These are phyloP conservation scores for Fraxinus latifolia DNA, from an alignment of 305 asterid genomes.

Conservation along the genomic window DNA sequence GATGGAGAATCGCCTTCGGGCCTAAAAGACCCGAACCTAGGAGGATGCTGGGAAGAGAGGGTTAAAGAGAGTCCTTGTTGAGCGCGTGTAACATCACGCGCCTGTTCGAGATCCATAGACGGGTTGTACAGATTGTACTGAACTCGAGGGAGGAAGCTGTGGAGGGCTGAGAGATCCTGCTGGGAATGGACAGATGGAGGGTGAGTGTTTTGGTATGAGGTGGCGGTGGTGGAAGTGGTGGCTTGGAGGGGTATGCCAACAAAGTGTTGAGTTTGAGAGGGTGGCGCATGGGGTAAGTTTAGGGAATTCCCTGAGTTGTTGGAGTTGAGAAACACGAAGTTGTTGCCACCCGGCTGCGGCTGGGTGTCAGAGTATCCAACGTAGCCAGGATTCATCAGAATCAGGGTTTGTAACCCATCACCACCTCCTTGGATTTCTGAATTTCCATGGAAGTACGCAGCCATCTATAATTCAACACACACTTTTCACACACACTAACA, in stretches of 20 bases:
- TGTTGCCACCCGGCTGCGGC: slow-evolving; percentile 29
- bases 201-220: slow-evolving; percentile 32
- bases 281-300: slow-evolving; percentile 53
- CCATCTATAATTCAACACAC: slow-evolving; percentile 27
- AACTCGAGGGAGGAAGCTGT: slow-evolving; percentile 61
- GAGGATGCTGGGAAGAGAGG: slow-evolving; percentile 67
- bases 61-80: slow-evolving; percentile 72
- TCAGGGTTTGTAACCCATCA: slow-evolving; percentile 79
- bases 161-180: slow-evolving; percentile 51
- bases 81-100: slow-evolving; percentile 77
- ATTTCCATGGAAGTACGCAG: slow-evolving; percentile 76
- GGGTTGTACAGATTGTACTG: slow-evolving; percentile 62
- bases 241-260: slow-evolving; percentile 64
- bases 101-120: slow-evolving; percentile 39
- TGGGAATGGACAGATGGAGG: slow-evolving; percentile 20
- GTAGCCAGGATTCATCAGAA: slow-evolving; percentile 86
- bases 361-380: slow-evolving; percentile 68
- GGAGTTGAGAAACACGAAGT: slow-evolving; percentile 46
- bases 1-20: slow-evolving; percentile 44
- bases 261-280: slow-evolving; percentile 52
- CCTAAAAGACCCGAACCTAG: slow-evolving; percentile 41
- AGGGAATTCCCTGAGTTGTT: slow-evolving; percentile 14
- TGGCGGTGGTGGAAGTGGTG: slow-evolving; percentile 26
- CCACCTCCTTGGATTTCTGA: slow-evolving; percentile 72
- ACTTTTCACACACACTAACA: slow-evolving; percentile 12